Base-by-base conservation (phyloP, 164 flowering plant genomes). In the Stephania japonica region DNA sequence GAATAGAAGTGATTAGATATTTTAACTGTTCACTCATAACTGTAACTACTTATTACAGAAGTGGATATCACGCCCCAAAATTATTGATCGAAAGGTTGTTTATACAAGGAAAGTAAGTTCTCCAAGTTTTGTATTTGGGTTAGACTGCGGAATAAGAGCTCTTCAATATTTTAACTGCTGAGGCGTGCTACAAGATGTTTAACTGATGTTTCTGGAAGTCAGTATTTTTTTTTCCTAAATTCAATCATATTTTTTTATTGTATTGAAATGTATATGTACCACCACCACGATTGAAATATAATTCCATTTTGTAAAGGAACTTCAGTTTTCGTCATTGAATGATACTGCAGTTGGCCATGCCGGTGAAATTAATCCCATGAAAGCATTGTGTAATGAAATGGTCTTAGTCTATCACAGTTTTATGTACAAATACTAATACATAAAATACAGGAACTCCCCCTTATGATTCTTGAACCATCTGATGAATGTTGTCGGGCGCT, bases 101-200 rank as follows among this genome's bases (percentile, higher is more conserved):
- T 27, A 68, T 62, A 8, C 21, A 65, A 47, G 73, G 68, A 13
- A 65, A 59, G 43, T 26, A 71, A 41, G 41, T 27, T 56, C 53
- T 42, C 71, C 62, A 21, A 61, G 62, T 69, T 59, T 47, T 13
- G 50, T 21, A n/a, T 50, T 12, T 13, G 23, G 43, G 65, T 19
- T 32, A 69, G 47, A 3, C 9, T 38, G 42, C 38, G 41, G 18
- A 76, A 70, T 65, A 38, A 75, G 62, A 65, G 49, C 65, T 70
- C 47, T 63, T 70, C 62, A 23, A 7, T 65, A 16, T 65, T 43
- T 75, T 24, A 70, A 50, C 65, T 38, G 5, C 64, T 64, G 67
- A 64, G n/a, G 12, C 12, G 12, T 68, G 56, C 9, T 26, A 13
- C 14, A 3, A 18, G 53, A 61, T 19, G 12, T 7, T n/a, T 41